These are phyloP conservation scores for Nemania sp. DNA, from an alignment of 2,329 filamentous ascomycete genomes.

Conservation along the genomic window DNA sequence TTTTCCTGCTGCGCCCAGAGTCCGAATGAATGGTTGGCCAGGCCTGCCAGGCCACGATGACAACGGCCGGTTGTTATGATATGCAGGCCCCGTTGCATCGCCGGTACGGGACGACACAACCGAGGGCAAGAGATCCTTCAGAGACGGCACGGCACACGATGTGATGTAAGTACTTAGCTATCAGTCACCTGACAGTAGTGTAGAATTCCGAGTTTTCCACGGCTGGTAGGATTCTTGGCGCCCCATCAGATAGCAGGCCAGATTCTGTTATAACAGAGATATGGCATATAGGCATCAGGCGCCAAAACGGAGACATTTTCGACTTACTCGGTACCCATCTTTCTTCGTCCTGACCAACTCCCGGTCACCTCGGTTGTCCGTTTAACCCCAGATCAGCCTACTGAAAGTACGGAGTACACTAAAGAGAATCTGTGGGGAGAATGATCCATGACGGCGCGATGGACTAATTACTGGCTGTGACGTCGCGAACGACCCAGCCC, in stretches of 20 bases:
- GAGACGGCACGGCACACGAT: conserved; percentile 18
- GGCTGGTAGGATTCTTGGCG: not conserved
- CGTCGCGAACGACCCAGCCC: conserved; percentile 17
- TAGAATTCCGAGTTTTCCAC: not conserved
- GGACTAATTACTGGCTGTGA: conserved; percentile 17
- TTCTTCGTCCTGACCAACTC: not conserved
- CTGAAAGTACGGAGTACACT: too few species aligned
- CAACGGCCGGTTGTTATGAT: conserved; percentile 5
- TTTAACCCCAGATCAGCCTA: conserved; percentile 18
- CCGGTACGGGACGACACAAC: conserved; percentile 13
- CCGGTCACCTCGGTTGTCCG: not conserved
- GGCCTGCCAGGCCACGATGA: too few species aligned
- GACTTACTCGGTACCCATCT: not conserved
- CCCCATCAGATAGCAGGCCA: not conserved
- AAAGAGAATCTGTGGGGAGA: conserved; percentile 22
- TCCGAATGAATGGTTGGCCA: conserved; percentile 8
- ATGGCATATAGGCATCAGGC: not conserved
- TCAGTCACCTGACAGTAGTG: conserved; percentile 4
- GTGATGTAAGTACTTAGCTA: not conserved
- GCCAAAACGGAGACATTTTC: not conserved
- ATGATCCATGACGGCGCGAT: conserved; percentile 11
- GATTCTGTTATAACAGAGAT: not conserved
- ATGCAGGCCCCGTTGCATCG: conserved; percentile 14
- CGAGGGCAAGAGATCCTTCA: conserved; percentile 4
- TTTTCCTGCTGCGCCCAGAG: conserved; percentile 17